Conservation (phyloP, 2,329 filamentous ascomycete species). For the Biscogniauxia mediterranea region DNA sequence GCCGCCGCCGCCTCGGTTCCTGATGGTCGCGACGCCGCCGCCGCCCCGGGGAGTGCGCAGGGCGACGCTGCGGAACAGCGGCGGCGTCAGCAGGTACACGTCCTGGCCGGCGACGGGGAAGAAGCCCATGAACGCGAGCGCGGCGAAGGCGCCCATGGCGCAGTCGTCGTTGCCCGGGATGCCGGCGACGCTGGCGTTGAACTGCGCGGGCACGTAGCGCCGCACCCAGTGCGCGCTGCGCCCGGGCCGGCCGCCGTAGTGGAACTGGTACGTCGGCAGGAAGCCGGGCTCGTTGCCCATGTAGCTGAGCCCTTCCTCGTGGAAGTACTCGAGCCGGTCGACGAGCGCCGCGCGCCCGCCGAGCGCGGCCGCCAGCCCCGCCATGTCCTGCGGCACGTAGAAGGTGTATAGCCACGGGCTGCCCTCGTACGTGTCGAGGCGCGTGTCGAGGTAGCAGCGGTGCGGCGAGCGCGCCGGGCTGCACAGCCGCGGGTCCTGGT, state of each 20-base stretch:
- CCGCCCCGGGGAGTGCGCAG: constrained; percentile 27
- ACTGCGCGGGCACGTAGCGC: constrained; percentile 63
- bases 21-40: constrained; percentile 52
- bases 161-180: constrained; percentile 57
- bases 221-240: constrained; percentile 55
- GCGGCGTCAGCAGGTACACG: constrained; percentile 51
- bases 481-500: constrained; percentile 66
- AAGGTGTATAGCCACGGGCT: constrained; percentile 68
- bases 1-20: constrained; percentile 39
- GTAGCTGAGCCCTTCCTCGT: constrained; percentile 64
- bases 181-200: constrained; percentile 62
- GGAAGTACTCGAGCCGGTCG: constrained; percentile 62
- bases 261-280: constrained; percentile 55
- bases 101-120: constrained; percentile 55
- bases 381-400: constrained; percentile 55
- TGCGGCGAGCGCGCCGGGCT: constrained; percentile 49
- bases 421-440: constrained; percentile 43
- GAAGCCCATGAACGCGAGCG: constrained; percentile 51
- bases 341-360: constrained; percentile 59
- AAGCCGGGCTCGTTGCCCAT: constrained; percentile 64
- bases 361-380: constrained; percentile 40
- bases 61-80: constrained; percentile 49
- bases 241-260: constrained; percentile 66
- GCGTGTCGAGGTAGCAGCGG: constrained; percentile 46
- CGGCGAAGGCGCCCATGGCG: constrained; percentile 54